Evolutionary conservation across 2,329 filamentous ascomycete species (phyloP).

Genomic region (Ceratocystis destructans): DNA sequence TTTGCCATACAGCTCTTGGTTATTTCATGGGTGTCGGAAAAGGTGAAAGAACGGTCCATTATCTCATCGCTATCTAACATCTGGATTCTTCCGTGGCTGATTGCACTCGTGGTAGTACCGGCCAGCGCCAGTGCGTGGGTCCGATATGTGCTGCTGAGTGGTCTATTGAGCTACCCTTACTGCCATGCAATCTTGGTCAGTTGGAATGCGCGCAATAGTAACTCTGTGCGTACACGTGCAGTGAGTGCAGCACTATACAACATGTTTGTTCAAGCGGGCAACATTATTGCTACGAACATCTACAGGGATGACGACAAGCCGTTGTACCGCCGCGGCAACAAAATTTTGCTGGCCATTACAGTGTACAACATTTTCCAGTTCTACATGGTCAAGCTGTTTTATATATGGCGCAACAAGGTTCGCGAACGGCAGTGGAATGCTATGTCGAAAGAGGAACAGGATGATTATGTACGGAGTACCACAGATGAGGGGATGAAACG

Average conservation of each 20-base stretch:
- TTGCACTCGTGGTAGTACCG: conserved; percentile 31
- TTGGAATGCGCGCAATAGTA: conserved; percentile 36
- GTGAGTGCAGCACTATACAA: conserved; percentile 38
- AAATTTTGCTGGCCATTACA: conserved; percentile 35
- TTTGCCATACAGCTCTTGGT: conserved; percentile 35
- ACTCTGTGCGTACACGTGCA: conserved; percentile 35
- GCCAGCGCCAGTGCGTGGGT: conserved; percentile 30
- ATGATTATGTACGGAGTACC: conserved; percentile 35
- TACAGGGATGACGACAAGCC: conserved; percentile 43
- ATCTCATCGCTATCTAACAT: conserved; percentile 34
- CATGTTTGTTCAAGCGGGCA: conserved; percentile 33
- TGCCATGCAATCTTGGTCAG: conserved; percentile 36
- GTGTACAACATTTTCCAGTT: conserved; percentile 36
- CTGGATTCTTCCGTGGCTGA: conserved; percentile 38
- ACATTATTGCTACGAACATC: conserved; percentile 35
- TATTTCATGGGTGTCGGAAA: conserved; percentile 33
- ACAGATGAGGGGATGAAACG: conserved; percentile 41
- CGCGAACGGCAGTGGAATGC: conserved; percentile 32
- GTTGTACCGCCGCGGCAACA: conserved; percentile 37
- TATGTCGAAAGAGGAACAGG: conserved; percentile 33
- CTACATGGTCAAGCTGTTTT: conserved; percentile 33
- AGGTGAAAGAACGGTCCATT: conserved; percentile 32
- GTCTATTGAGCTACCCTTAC: conserved; percentile 36
- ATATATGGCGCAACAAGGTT: conserved; percentile 34
- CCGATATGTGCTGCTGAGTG: conserved; percentile 28